A percentile compares a stretch with the other conserved stretches of the same genome.
phyloP scores from a whole-genome alignment of 371 early-diverging fungal genomes.

The Funneliformis caledonium region DNA sequence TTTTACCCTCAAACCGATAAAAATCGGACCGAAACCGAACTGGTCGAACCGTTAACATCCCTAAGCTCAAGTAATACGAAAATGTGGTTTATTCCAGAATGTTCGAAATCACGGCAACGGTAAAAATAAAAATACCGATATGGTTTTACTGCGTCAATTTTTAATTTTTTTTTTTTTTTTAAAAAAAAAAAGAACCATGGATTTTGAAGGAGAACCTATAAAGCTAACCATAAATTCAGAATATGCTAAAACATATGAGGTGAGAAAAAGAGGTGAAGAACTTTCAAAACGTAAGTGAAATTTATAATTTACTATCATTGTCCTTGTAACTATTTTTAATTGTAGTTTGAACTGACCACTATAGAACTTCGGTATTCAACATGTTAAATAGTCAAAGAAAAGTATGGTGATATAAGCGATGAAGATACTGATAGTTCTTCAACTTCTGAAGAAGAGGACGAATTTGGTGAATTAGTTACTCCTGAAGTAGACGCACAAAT shows the following conservation, averaged over 20 bases:
- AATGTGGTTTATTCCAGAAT: no score
- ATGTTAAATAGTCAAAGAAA: slow-evolving; percentile 56
- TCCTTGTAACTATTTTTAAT: not conserved
- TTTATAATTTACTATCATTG: not conserved
- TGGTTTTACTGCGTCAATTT: no score
- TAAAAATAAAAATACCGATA: no score
- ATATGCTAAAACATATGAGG: slow-evolving; percentile 67
- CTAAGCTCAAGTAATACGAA: no score
- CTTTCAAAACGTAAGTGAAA: slow-evolving; percentile 56
- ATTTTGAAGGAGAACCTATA: slow-evolving; percentile 45
- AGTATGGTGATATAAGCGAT: slow-evolving; percentile 53
- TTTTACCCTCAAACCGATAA: no score
- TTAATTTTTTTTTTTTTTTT: not conserved
- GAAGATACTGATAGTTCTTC: slow-evolving; percentile 48
- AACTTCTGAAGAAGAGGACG: slow-evolving; percentile 84
- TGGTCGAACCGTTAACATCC: no score
- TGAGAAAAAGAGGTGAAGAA: slow-evolving; percentile 69
- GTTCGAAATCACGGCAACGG: no score
- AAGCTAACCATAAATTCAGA: slow-evolving; percentile 58
- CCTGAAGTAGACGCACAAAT: slow-evolving; percentile 92
- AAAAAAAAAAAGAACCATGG: not conserved
- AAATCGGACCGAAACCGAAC: no score
- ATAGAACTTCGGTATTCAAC: not conserved
- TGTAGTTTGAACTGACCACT: not conserved
- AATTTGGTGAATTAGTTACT: slow-evolving; percentile 81